These are phyloP conservation scores for Pichia thaimueangensis DNA, from an alignment of 805 yeast genomes.

Conservation along the genomic window DNA sequence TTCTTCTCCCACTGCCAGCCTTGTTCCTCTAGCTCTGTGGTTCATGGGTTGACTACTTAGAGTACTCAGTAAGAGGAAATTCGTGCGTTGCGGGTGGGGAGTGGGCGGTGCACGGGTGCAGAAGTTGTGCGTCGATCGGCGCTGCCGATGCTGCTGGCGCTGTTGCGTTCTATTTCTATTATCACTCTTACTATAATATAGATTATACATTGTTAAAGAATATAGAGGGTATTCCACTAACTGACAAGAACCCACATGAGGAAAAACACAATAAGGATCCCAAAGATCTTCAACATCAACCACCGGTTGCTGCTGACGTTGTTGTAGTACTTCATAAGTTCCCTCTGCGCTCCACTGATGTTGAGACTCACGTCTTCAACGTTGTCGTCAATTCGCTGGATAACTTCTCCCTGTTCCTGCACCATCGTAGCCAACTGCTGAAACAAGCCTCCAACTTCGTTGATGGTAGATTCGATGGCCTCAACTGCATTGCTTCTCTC, in stretches of 20 bases:
- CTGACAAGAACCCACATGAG: slow-evolving; percentile 74
- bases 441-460: slow-evolving; percentile 91
- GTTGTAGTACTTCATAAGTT: slow-evolving; percentile 82
- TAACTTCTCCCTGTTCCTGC: slow-evolving; percentile 93
- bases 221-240: too few species aligned
- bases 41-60: too few species aligned
- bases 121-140: too few species aligned
- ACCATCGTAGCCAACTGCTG: slow-evolving; percentile 97
- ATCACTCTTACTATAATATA: too few species aligned
- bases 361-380: slow-evolving; percentile 90
- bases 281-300: slow-evolving; percentile 86
- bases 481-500: slow-evolving; percentile 89
- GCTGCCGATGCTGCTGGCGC: too few species aligned
- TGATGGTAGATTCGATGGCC: slow-evolving; percentile 93
- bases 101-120: slow-evolving; percentile 2
- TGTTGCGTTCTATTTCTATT: too few species aligned
- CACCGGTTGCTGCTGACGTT: slow-evolving; percentile 85
- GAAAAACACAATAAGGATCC: slow-evolving; percentile 72
- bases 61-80: too few species aligned
- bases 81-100: too few species aligned
- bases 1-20: too few species aligned
- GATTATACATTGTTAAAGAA: too few species aligned
- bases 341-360: slow-evolving; percentile 91
- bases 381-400: slow-evolving; percentile 90
- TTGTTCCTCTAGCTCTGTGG: too few species aligned